Evolutionary conservation across 2,329 filamentous ascomycete species (phyloP).

Genomic region (Zarea fungicola): DNA sequence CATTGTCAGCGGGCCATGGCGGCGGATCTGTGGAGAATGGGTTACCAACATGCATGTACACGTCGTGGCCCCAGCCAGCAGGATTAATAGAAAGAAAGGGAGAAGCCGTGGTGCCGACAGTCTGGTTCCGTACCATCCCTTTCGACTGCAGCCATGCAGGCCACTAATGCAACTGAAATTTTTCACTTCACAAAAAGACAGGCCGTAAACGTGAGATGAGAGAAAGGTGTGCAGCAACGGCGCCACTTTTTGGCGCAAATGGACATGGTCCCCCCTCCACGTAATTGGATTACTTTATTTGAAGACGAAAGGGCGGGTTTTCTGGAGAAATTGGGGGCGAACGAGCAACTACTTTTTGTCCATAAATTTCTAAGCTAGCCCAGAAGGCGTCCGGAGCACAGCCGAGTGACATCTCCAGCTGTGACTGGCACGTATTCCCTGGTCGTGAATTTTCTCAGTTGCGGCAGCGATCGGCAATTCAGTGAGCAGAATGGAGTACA

Average conservation of each 20-base stretch:
- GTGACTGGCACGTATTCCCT: too few species aligned
- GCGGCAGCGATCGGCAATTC: too few species aligned
- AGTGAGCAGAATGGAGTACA: too few species aligned
- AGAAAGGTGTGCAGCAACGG: not conserved
- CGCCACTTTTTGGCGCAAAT: not conserved
- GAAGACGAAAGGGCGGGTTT: not conserved
- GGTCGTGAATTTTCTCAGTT: too few species aligned
- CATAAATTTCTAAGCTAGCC: too few species aligned
- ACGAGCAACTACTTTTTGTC: not conserved
- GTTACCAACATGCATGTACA: not conserved
- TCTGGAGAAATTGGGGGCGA: conserved; percentile 5
- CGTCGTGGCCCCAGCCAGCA: not conserved
- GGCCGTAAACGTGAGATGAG: not conserved
- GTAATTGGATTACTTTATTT: not conserved
- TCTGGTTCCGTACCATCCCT: conserved; percentile 3
- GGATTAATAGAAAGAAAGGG: not conserved
- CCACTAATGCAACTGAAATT: conserved; percentile 4
- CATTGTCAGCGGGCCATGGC: too few species aligned
- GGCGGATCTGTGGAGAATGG: too few species aligned
- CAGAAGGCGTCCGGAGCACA: too few species aligned
- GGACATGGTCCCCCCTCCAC: not conserved
- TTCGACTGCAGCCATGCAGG: not conserved
- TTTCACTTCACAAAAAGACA: not conserved
- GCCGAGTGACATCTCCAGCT: too few species aligned
- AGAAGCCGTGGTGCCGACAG: conserved; percentile 10